Evolutionary conservation across 2,329 filamentous ascomycete species (phyloP).

Genomic region (Meredithiella fracta): DNA sequence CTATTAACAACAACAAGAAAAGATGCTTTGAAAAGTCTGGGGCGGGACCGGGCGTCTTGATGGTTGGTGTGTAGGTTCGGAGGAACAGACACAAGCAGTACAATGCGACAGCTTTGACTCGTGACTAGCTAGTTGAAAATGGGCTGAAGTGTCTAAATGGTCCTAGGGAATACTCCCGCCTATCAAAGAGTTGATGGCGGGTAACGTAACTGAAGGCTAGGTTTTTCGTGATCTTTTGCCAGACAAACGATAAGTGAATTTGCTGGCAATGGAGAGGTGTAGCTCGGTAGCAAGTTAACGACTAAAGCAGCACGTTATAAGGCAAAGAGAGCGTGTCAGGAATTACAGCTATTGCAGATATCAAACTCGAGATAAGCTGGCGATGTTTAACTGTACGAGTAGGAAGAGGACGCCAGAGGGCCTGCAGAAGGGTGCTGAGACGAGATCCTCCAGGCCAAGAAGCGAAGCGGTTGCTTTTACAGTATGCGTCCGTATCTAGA

Average conservation of each 20-base stretch:
- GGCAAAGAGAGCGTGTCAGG: no score
- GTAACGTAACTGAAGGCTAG: no score
- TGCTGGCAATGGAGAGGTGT: neutral
- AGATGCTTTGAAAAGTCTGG: neutral
- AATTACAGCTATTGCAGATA: no score
- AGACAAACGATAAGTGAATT: neutral
- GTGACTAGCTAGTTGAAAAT: neutral
- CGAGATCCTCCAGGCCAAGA: no score
- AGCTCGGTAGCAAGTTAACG: no score
- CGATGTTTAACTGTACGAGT: no score
- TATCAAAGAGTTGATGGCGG: neutral
- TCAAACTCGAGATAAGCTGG: no score
- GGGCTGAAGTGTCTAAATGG: neutral
- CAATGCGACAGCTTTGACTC: slow-evolving; percentile 3
- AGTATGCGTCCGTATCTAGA: no score
- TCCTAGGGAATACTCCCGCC: neutral
- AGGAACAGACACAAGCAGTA: neutral
- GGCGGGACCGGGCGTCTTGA: neutral
- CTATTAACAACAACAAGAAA: neutral
- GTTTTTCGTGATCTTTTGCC: neutral
- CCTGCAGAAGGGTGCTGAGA: no score
- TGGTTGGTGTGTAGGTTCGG: neutral
- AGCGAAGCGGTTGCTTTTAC: no score
- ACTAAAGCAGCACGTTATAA: no score
- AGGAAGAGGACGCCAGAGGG: no score